phyloP scores from a whole-genome alignment of 441 rosid species.

The Eutrema salsugineum region DNA sequence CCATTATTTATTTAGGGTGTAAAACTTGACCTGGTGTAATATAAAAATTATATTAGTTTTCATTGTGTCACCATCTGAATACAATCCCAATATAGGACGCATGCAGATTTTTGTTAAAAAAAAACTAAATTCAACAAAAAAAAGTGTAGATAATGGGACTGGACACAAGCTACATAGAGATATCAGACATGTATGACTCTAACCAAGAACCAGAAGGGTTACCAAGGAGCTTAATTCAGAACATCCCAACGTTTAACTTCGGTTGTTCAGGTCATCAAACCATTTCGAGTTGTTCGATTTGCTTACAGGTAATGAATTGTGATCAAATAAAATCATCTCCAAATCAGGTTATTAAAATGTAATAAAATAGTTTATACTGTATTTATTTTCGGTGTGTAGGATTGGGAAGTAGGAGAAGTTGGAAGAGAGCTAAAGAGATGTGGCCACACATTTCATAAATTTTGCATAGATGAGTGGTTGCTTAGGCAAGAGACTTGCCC shows the following conservation, averaged over 20 bases:
- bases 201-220: slow-evolving; percentile 44
- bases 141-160: slow-evolving; percentile 42
- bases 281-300: slow-evolving; percentile 49
- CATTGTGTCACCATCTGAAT: not conserved
- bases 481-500: slow-evolving; percentile 60
- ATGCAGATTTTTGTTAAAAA: not conserved
- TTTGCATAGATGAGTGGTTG: slow-evolving; percentile 73
- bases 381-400: slow-evolving; percentile 36
- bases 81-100: not conserved
- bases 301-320: slow-evolving; percentile 54
- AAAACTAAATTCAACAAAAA: not conserved
- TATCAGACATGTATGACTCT: slow-evolving; percentile 54
- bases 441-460: slow-evolving; percentile 59
- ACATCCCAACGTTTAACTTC: slow-evolving; percentile 37
- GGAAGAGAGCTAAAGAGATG: slow-evolving; percentile 58
- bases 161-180: slow-evolving; percentile 51
- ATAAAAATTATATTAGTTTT: not conserved
- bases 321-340: not conserved
- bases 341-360: not conserved
- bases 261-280: slow-evolving; percentile 10
- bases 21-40: not conserved
- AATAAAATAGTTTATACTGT: too few species aligned
- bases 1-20: not conserved
- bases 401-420: slow-evolving; percentile 53
- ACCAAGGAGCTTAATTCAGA: slow-evolving; percentile 36